These are phyloP conservation scores for Malus hybrid DNA, from an alignment of 331 rosid genomes.

Conservation along the genomic window DNA sequence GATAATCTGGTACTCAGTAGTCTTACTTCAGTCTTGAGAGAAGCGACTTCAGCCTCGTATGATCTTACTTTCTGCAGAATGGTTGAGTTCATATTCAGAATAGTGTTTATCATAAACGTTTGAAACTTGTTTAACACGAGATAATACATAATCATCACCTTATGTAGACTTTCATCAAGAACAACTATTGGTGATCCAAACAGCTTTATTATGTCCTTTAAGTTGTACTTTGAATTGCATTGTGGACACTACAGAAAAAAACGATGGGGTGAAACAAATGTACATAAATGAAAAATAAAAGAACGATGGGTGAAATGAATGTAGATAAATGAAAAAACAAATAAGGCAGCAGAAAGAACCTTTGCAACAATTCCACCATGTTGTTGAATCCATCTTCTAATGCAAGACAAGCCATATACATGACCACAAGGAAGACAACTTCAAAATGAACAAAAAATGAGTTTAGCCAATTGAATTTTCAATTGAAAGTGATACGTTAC, in stretches of 20 bases:
- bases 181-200: conserved; percentile 7
- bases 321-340: neutral
- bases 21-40: conserved; percentile 12
- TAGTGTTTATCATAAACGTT: neutral
- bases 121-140: neutral
- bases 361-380: neutral
- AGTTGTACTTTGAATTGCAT: conserved; percentile 1
- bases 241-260: conserved; percentile 6
- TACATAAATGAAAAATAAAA: neutral
- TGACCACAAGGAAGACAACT: conserved; percentile 20
- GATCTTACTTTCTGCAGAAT: conserved; percentile 7
- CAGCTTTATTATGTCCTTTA: conserved; percentile 1
- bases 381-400: conserved; percentile 1
- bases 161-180: neutral
- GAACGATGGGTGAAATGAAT: neutral
- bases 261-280: neutral
- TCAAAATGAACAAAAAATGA: neutral
- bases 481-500: neutral
- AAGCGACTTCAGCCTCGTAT: neutral
- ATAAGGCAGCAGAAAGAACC: neutral
- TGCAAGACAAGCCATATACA: conserved; percentile 14
- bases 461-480: neutral
- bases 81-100: neutral
- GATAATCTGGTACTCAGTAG: neutral
- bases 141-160: neutral